These are phyloP conservation scores for Candida tropicalis DNA, from an alignment of 1,139 yeast genomes.

Conservation along the genomic window DNA sequence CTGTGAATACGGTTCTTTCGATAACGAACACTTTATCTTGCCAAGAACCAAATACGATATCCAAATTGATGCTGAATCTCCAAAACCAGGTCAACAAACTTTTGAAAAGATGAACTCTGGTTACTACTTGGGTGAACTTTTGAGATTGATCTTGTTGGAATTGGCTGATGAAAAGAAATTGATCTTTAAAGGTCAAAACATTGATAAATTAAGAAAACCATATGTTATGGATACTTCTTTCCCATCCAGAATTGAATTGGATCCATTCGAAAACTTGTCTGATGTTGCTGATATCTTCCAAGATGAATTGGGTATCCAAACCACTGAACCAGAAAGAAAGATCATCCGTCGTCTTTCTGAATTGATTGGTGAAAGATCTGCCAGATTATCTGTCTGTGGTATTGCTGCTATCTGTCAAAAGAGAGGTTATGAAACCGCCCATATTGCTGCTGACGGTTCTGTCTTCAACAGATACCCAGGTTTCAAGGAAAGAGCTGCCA, in stretches of 20 bases:
- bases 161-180: conserved; percentile 60
- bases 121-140: conserved; percentile 89
- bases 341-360: conserved; percentile 83
- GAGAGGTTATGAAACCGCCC: conserved; percentile 76
- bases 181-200: conserved; percentile 71
- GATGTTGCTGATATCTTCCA: conserved; percentile 73
- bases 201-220: conserved; percentile 55
- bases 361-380: conserved; percentile 88
- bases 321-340: conserved; percentile 80
- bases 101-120: conserved; percentile 99
- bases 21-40: conserved; percentile 78
- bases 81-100: conserved; percentile 95
- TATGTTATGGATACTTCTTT: conserved; percentile 87
- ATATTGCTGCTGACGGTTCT: conserved; percentile 97
- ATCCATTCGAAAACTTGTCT: conserved; percentile 82
- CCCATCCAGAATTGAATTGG: conserved; percentile 86
- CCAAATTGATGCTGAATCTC: conserved; percentile 79
- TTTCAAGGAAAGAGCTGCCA: conserved; percentile 86
- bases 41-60: conserved; percentile 92
- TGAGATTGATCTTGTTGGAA: conserved; percentile 80
- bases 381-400: conserved; percentile 92
- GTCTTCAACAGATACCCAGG: conserved; percentile 92
- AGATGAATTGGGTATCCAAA: conserved; percentile 56
- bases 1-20: conserved; percentile 98
- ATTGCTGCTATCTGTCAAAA: conserved; percentile 92